These are phyloP conservation scores for Aspergillus transmontanensis DNA, from an alignment of 2,329 filamentous ascomycete genomes.

Conservation along the genomic window DNA sequence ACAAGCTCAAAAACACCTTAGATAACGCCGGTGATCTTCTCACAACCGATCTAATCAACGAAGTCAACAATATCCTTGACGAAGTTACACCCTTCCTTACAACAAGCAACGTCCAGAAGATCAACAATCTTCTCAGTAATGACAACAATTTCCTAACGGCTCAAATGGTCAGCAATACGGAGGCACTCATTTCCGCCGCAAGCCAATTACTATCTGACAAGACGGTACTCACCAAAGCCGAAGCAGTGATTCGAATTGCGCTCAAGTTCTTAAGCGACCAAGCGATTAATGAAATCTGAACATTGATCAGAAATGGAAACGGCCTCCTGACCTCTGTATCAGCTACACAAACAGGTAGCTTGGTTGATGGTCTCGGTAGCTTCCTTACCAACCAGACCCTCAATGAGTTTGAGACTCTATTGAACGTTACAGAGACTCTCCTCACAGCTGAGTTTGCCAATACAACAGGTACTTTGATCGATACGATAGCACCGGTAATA, in stretches of 20 bases:
- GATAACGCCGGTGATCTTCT: not conserved
- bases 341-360: rapidly evolving
- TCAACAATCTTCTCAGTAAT: not conserved
- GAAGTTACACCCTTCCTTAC: not conserved
- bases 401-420: rapidly evolving
- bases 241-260: not conserved
- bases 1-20: rapidly evolving
- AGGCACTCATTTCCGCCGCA: not conserved
- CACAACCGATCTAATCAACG: rapidly evolving
- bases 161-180: not conserved
- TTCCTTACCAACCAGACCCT: not conserved
- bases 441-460: not conserved
- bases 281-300: not conserved
- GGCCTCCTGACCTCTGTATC: not conserved
- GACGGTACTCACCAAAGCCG: not conserved
- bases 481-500: not conserved
- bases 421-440: not conserved
- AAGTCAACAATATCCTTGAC: not conserved
- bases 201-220: not conserved
- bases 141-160: not conserved
- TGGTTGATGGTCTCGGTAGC: not conserved
- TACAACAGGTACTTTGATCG: not conserved
- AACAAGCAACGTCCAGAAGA: not conserved
- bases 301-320: not conserved
- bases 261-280: not conserved